Percentiles rank a stretch among this genome's conserved stretches.
Conservation (phyloP, 805 yeast species). For the Cyberlindnera sargentensis region DNA sequence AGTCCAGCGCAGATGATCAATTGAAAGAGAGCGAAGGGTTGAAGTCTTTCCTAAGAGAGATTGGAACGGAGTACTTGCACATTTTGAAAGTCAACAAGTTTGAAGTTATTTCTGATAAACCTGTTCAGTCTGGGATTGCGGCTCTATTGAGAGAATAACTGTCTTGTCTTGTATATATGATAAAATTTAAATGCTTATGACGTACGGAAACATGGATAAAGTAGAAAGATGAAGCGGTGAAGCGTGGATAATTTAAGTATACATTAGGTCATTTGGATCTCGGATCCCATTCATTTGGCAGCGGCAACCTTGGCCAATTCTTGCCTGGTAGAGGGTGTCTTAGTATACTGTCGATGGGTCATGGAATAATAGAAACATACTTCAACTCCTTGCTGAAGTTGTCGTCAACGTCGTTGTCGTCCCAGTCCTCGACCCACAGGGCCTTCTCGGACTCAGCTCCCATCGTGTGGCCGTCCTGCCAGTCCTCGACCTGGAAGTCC, state of each 20-base stretch:
- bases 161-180: background rate
- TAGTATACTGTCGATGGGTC: no score
- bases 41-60: constrained; percentile 35
- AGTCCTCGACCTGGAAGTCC: constrained; percentile 89
- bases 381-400: constrained; percentile 73
- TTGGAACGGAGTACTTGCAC: constrained; percentile 38
- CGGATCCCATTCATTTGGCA: constrained; percentile 8
- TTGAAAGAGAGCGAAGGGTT: constrained; percentile 19
- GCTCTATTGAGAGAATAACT: background rate
- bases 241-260: background rate
- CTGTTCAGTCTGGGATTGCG: constrained; percentile 5
- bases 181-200: no score
- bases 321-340: constrained; percentile 7
- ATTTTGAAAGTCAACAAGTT: constrained; percentile 36
- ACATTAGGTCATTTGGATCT: background rate
- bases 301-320: constrained; percentile 21
- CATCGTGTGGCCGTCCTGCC: constrained; percentile 57
- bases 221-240: no score
- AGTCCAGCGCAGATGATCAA: background rate
- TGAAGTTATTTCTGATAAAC: constrained; percentile 26
- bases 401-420: constrained; percentile 88
- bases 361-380: constrained; percentile 26
- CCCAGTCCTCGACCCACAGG: constrained; percentile 98
- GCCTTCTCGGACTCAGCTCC: constrained; percentile 46
- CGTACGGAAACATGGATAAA: no score